Percentiles rank a stretch among this genome's conserved stretches.
These are phyloP conservation scores for Suhomyces faveliae DNA, from an alignment of 805 yeast genomes.

Conservation along the genomic window DNA sequence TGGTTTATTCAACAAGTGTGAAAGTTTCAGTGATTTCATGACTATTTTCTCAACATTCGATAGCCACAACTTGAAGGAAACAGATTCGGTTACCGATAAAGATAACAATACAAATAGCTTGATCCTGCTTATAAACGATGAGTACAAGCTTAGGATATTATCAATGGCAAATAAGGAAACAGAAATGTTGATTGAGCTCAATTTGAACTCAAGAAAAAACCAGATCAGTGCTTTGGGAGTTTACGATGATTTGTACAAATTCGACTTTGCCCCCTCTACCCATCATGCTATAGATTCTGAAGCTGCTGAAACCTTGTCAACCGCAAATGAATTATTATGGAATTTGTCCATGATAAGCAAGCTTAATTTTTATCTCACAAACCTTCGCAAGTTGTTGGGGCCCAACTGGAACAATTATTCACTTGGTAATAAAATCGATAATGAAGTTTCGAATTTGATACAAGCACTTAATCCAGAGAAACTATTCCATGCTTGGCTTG, in stretches of 20 bases:
- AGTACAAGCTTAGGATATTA: slow-evolving; percentile 31
- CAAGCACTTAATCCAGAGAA: slow-evolving; percentile 44
- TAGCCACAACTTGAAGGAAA: slow-evolving; percentile 4
- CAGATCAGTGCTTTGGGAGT: not conserved
- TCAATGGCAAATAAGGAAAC: slow-evolving; percentile 29
- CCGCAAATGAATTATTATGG: slow-evolving; percentile 5
- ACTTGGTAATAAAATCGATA: slow-evolving; percentile 56
- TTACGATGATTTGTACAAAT: not conserved
- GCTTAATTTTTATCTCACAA: slow-evolving; percentile 21
- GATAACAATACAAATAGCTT: slow-evolving; percentile 12
- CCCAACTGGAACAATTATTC: slow-evolving; percentile 38
- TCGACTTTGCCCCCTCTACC: not conserved
- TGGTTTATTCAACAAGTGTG: slow-evolving; percentile 24
- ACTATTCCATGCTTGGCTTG: slow-evolving; percentile 51
- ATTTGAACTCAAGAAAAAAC: not conserved
- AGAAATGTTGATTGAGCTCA: slow-evolving; percentile 14
- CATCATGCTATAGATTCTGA: not conserved
- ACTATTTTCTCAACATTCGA: slow-evolving; percentile 24
- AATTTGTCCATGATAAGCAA: slow-evolving; percentile 18
- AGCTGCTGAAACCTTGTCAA: not conserved
- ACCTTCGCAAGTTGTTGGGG: slow-evolving; percentile 30
- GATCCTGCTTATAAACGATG: slow-evolving; percentile 34
- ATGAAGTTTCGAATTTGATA: slow-evolving; percentile 47
- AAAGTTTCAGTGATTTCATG: slow-evolving; percentile 26
- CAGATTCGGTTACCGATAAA: slow-evolving; percentile 8